A percentile compares a stretch with the other conserved stretches of the same genome.
These are phyloP conservation scores for Poterioochromonas sp. DNA, from an alignment of 352 stramenopile genomes.

Conservation along the genomic window DNA sequence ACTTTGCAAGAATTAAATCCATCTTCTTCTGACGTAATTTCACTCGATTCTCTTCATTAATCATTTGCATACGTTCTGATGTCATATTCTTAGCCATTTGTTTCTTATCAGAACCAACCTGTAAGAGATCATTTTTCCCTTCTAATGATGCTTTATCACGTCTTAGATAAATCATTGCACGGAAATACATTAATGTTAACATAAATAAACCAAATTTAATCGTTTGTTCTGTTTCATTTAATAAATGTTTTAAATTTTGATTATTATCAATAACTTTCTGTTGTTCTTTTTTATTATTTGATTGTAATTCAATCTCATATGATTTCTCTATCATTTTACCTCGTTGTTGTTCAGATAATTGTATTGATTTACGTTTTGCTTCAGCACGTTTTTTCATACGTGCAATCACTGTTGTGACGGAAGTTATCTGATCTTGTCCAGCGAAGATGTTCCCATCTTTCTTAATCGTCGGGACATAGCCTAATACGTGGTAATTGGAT, in stretches of 20 bases:
- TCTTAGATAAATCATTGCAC: constrained; percentile 68
- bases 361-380: background rate
- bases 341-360: background rate
- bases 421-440: constrained; percentile 59
- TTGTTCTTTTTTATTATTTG: constrained; percentile 7
- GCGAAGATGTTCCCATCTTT: constrained; percentile 57
- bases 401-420: constrained; percentile 39
- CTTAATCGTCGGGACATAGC: constrained; percentile 71
- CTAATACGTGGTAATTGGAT: constrained; percentile 55
- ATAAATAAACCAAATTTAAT: constrained; percentile 90
- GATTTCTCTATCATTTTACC: background rate
- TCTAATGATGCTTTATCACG: constrained; percentile 66
- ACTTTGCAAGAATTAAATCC: constrained; percentile 47
- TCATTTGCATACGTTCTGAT: constrained; percentile 49
- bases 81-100: constrained; percentile 45
- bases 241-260: constrained; percentile 46
- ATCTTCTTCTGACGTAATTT: constrained; percentile 42
- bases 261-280: constrained; percentile 41
- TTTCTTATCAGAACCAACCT: constrained; percentile 37
- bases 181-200: constrained; percentile 91
- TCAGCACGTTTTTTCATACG: constrained; percentile 3
- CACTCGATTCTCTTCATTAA: constrained; percentile 44
- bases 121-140: constrained; percentile 38
- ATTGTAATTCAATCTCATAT: background rate
- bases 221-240: constrained; percentile 73